phyloP scores from a whole-genome alignment of 2,329 filamentous ascomycete species.

The Leptographium galeiforme region DNA sequence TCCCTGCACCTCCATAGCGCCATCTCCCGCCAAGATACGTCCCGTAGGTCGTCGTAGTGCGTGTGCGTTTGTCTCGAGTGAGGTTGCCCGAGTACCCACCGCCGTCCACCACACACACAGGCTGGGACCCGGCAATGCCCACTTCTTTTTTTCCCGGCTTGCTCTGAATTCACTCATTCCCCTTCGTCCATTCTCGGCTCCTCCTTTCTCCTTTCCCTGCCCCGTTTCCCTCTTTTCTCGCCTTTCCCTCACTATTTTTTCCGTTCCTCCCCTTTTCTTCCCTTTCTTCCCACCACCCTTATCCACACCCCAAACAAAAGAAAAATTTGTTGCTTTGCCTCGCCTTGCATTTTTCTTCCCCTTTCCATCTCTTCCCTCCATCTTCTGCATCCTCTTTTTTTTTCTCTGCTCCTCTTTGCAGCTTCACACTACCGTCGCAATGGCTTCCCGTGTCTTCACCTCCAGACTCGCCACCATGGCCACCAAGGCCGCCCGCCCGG shows the following conservation, averaged over 20 bases:
- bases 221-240: slow-evolving; percentile 1
- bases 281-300: not conserved
- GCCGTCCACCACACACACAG: not conserved
- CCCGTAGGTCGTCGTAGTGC: not conserved
- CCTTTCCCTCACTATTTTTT: slow-evolving; percentile 4
- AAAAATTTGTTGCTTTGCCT: slow-evolving; percentile 4
- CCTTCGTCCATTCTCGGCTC: slow-evolving; percentile 13
- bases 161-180: slow-evolving; percentile 12
- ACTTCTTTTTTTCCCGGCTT: slow-evolving; percentile 10
- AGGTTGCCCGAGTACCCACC: slow-evolving; percentile 6
- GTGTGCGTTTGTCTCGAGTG: not conserved
- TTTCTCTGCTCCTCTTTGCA: slow-evolving; percentile 26
- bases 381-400: slow-evolving; percentile 14
- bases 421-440: slow-evolving; percentile 47
- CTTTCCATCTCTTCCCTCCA: slow-evolving; percentile 5
- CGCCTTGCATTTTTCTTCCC: slow-evolving; percentile 4
- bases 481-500: slow-evolving; percentile 66
- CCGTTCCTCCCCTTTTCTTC: not conserved
- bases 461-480: slow-evolving; percentile 67
- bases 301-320: slow-evolving; percentile 8
- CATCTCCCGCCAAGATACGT: not conserved
- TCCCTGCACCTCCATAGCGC: not conserved
- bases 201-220: slow-evolving; percentile 11
- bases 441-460: slow-evolving; percentile 68
- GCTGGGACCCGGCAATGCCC: slow-evolving; percentile 4